Base-by-base conservation (phyloP, 2,329 filamentous ascomycete genomes). In the Paracorniculantispora psalliotae region DNA sequence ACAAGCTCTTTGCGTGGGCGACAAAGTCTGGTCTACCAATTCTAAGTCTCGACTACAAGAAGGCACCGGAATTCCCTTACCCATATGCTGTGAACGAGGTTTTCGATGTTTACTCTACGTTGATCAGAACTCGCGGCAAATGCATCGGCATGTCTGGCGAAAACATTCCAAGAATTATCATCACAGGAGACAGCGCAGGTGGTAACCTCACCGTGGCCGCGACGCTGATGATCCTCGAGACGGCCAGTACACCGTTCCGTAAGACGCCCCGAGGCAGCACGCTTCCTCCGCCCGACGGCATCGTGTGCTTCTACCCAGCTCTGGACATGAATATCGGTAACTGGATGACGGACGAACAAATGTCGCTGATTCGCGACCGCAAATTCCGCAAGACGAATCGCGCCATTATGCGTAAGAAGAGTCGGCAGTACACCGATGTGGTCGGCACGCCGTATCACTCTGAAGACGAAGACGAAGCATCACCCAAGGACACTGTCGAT, bases 261-360 rank as follows among this genome's bases (percentile, higher is more conserved):
- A 67, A 72, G 41, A 62, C 63, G 12, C 61, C 67, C 13, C 61
- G 64, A 1, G 61, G 85, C 62, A 75, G 76, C 21, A 77, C 85
- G 2, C 78, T 96, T 6, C 88, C 92, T 0, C 71, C 83, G 0
- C 94, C 94, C 0, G 88, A 90, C 55, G 93, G 92, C 0, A 74
- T 97, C 8, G 81, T 97, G 0, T 80, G 96, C 51, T 86, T 96
- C 60, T 99, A 99, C 67, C 94, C 94, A 0, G 87, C 88, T 0
- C 77, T 99, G 61, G 94, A 97, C 68, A 92, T 97, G 89, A 97
- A 96, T 68, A 97, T 97, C 64, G 91, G 91, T 39, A 97, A 92
- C 72, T 99, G 94, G 94, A 97, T 99, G 92, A 92, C 91, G 0
- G 93, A 97, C 67, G 93, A 97, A 72, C 92, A 99, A 71, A 96